Evolutionary conservation across 164 flowering plant species (phyloP).

Genomic region (Vitis rupestris): DNA sequence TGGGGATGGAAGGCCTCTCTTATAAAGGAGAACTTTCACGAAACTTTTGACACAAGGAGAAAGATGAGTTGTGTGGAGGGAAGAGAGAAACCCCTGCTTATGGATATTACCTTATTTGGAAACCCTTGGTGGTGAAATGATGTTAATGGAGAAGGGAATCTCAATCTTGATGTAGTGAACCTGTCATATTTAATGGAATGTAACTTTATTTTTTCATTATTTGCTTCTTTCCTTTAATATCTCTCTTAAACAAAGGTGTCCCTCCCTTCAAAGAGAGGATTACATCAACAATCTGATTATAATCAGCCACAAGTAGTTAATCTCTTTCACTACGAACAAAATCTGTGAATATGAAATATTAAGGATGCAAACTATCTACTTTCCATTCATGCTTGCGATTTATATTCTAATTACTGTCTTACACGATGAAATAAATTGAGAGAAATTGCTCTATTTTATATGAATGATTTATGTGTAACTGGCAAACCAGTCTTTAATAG

Average conservation of each 20-base stretch:
- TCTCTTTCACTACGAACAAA: neutral
- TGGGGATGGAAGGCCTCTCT: too few relatives aligned
- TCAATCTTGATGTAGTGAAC: neutral
- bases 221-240: neutral
- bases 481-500: too few relatives aligned
- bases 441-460: too few relatives aligned
- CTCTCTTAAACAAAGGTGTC: neutral
- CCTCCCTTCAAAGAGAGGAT: neutral
- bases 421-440: too few relatives aligned
- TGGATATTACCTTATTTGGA: too few relatives aligned
- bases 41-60: neutral
- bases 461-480: too few relatives aligned
- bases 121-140: neutral
- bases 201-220: neutral
- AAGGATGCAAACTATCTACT: too few relatives aligned
- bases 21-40: too few relatives aligned
- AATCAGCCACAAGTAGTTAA: neutral
- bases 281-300: neutral
- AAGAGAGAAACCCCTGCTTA: neutral
- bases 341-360: too few relatives aligned
- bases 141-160: neutral
- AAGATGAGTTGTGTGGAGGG: neutral
- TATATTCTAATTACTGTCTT: too few relatives aligned
- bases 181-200: neutral
- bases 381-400: too few relatives aligned